phyloP scores from a whole-genome alignment of 257 asterid genomes.

The Ajuga chamaepitys region DNA sequence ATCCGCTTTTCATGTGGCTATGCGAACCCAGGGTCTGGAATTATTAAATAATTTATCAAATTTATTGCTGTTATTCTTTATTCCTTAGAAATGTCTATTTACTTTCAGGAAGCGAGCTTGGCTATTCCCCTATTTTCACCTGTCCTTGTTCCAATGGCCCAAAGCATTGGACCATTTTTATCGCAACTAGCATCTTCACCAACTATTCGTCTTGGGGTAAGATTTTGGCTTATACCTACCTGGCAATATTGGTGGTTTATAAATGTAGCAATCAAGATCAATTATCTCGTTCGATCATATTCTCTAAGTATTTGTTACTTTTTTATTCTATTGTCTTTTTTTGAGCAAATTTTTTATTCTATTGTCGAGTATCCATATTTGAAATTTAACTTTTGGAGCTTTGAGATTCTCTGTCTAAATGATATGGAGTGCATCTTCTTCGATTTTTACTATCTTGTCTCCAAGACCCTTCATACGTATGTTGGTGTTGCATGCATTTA shows the following conservation, averaged over 20 bases:
- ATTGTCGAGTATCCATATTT: neutral
- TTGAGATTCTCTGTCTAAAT: neutral
- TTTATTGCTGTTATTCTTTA: neutral
- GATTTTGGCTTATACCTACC: conserved; percentile 21
- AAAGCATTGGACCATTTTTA: conserved; percentile 74
- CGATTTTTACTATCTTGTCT: neutral
- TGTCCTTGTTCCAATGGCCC: conserved; percentile 78
- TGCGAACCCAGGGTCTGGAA: neutral
- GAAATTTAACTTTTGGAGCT: neutral
- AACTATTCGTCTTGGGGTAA: conserved; percentile 85
- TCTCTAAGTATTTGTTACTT: neutral
- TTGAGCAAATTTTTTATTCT: too few species aligned
- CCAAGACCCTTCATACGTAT: neutral
- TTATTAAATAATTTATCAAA: neutral
- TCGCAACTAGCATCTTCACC: conserved; percentile 80
- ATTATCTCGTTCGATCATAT: neutral
- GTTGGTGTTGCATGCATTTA: neutral
- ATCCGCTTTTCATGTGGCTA: neutral
- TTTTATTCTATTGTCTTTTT: too few species aligned
- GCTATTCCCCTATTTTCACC: conserved; percentile 89
- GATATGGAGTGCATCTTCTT: neutral
- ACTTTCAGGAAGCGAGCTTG: conserved; percentile 77
- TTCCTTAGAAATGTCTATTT: neutral
- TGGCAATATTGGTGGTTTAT: neutral
- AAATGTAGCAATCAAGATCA: neutral